phyloP scores from a whole-genome alignment of 1,284 basidiomycete species.

The Tylopilus sp. region DNA sequence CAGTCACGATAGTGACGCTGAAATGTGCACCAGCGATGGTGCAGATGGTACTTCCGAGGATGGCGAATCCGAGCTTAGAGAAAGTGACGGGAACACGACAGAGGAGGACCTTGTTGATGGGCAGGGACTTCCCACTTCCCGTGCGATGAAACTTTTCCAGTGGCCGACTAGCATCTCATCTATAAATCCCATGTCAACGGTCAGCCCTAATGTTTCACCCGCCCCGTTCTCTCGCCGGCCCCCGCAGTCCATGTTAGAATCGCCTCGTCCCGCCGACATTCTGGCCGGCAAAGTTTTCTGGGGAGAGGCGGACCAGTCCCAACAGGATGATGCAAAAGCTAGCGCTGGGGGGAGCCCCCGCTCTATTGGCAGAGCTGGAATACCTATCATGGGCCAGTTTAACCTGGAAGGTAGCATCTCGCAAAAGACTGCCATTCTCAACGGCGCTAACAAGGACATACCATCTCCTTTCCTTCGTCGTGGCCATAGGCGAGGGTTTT shows the following conservation, averaged over 20 bases:
- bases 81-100: slow-evolving; percentile 56
- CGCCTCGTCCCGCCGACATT: slow-evolving; percentile 60
- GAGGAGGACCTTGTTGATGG: slow-evolving; percentile 75
- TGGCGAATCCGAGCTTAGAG: slow-evolving; percentile 39
- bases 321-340: slow-evolving; percentile 35
- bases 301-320: slow-evolving; percentile 41
- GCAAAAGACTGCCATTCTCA: slow-evolving; percentile 52
- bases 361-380: slow-evolving; percentile 25
- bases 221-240: slow-evolving; percentile 35
- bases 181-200: slow-evolving; percentile 70
- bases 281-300: slow-evolving; percentile 53
- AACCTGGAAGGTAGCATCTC: slow-evolving; percentile 29
- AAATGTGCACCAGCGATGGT: slow-evolving; percentile 42
- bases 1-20: slow-evolving; percentile 35
- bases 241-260: slow-evolving; percentile 35
- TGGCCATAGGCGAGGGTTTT: slow-evolving; percentile 34
- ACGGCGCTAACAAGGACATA: slow-evolving; percentile 47
- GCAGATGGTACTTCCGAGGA: slow-evolving; percentile 32
- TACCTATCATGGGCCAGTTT: slow-evolving; percentile 58
- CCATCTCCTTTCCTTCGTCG: slow-evolving; percentile 65
- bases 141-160: slow-evolving; percentile 65
- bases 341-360: slow-evolving; percentile 24
- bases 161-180: slow-evolving; percentile 57
- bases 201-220: slow-evolving; percentile 52
- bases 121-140: slow-evolving; percentile 64